phyloP scores from a whole-genome alignment of 257 asterid species.

The Capsicum rhomboideum region DNA sequence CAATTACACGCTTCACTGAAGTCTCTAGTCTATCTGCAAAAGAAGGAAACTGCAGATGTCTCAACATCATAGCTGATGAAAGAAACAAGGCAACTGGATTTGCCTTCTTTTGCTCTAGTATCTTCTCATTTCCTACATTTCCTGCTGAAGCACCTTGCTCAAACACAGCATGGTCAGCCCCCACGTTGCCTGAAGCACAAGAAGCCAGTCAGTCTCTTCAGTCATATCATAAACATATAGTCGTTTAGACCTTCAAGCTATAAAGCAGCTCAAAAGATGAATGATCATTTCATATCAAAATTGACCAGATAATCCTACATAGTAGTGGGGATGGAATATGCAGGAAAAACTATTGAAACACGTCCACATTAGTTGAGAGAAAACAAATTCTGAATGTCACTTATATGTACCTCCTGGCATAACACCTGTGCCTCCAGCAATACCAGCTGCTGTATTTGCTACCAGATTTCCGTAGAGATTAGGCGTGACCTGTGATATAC shows the following conservation, averaged over 20 bases:
- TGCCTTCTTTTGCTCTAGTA: constrained; percentile 62
- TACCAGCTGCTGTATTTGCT: constrained; percentile 93
- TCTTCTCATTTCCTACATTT: constrained; percentile 71
- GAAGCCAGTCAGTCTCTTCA: neutral
- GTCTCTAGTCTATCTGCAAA: constrained; percentile 89
- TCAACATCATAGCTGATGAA: constrained; percentile 94
- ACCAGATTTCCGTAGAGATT: constrained; percentile 93
- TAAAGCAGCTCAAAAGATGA: neutral
- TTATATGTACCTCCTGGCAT: constrained; percentile 78
- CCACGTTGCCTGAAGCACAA: constrained; percentile 63
- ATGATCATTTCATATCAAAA: neutral
- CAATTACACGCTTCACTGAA: constrained; percentile 69
- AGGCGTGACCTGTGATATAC: constrained; percentile 71
- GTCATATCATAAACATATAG: neutral
- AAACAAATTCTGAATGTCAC: neutral
- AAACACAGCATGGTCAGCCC: constrained; percentile 85
- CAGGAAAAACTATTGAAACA: neutral
- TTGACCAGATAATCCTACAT: neutral
- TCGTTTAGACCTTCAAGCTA: neutral
- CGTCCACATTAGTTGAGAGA: neutral
- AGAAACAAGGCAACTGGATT: constrained; percentile 89
- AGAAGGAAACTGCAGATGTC: constrained; percentile 96
- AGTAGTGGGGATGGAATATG: neutral
- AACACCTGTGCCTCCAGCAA: constrained; percentile 98
- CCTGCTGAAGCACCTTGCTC: constrained; percentile 99